Evolutionary conservation across 75 land plant genomes (phyloP).

Genomic region (Picea glauca): DNA sequence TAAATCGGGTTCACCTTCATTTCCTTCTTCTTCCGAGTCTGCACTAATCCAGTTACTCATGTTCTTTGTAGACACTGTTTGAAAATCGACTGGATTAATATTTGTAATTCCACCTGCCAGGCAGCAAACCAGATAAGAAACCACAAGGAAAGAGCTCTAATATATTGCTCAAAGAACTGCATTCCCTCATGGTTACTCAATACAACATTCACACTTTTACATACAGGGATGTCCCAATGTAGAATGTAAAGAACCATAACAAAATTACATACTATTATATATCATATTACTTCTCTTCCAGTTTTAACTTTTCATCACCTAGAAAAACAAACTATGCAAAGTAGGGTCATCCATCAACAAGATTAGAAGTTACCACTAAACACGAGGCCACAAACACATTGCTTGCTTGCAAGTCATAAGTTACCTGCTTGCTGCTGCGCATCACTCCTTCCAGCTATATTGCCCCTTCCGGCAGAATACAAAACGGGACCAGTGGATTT

Average conservation of each 20-base stretch:
- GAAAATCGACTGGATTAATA: not conserved
- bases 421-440: constrained; percentile 1
- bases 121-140: not conserved
- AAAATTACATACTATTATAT: not conserved
- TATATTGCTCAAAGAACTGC: not conserved
- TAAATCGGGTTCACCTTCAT: not conserved
- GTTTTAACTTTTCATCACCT: not conserved
- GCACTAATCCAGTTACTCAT: constrained; percentile 6
- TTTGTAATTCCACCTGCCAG: not conserved
- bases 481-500: not conserved
- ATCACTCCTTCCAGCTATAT: not conserved
- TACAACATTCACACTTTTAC: not conserved
- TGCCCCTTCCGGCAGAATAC: not conserved
- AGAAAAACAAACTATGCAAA: not conserved
- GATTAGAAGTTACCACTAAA: not conserved
- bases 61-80: not conserved
- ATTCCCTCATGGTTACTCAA: not conserved
- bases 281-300: not conserved
- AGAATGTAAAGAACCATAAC: not conserved
- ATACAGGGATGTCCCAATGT: too few relatives aligned
- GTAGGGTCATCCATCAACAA: too few relatives aligned
- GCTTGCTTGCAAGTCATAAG: not conserved
- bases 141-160: not conserved
- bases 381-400: not conserved
- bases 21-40: constrained; percentile 5